Conservation (phyloP, 768 basidiomycete genomes). For the Clitopilus passeckerianus region DNA sequence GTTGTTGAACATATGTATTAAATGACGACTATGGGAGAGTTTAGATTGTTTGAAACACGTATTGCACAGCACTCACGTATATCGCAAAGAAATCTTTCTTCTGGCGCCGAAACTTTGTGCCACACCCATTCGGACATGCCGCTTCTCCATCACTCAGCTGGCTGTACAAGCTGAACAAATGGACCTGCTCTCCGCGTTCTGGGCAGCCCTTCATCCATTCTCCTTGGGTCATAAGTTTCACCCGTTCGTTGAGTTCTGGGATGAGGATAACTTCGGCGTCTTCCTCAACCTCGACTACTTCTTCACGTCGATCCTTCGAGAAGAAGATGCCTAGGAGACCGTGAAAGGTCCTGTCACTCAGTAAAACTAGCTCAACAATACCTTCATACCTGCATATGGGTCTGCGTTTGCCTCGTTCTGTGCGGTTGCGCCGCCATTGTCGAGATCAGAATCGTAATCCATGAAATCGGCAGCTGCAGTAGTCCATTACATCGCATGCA, state of each 20-base stretch:
- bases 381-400: conserved; percentile 68
- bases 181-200: conserved; percentile 86
- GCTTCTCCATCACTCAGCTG: conserved; percentile 61
- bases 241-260: conserved; percentile 33
- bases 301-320: conserved; percentile 89
- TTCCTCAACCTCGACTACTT: conserved; percentile 90
- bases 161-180: conserved; percentile 81
- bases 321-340: conserved; percentile 74
- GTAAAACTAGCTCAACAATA: too few relatives aligned
- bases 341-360: too few relatives aligned
- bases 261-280: conserved; percentile 52
- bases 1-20: conserved; percentile 57
- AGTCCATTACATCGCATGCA: neutral
- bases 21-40: conserved; percentile 57
- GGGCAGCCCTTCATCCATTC: conserved; percentile 99
- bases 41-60: neutral
- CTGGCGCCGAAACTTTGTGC: conserved; percentile 49
- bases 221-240: conserved; percentile 77
- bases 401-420: conserved; percentile 54
- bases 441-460: conserved; percentile 83
- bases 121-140: conserved; percentile 74
- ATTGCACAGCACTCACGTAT: conserved; percentile 49
- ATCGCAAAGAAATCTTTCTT: conserved; percentile 82
- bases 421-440: conserved; percentile 36
- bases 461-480: conserved; percentile 50